Base-by-base conservation (phyloP, 2,329 filamentous ascomycete genomes). In the Aureobasidium sp. region DNA sequence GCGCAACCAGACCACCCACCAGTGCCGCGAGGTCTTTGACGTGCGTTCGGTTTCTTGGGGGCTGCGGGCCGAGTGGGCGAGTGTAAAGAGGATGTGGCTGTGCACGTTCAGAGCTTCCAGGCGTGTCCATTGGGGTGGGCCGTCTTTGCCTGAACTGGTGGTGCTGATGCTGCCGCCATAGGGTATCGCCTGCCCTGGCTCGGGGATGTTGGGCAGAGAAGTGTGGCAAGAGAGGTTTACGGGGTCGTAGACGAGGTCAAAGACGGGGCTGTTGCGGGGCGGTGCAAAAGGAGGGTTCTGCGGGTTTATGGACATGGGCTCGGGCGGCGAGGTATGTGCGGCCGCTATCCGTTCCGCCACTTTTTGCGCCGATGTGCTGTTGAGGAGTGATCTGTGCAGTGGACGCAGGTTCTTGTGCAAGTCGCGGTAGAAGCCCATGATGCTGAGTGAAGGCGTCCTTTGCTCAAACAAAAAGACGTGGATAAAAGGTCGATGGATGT, bases 401-500 rank as follows among this genome's bases (percentile, higher is more conserved):
- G 79, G 77, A 2, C 71, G 71, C 63, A 85, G 70, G 70, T 81
- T 83, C 25, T 75, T 77, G 65, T 84, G 80, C 3, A 85, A 68
- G 61, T 79, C 75, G 55, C 73, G 74, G 69, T 80, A 81, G 69
- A 81, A 80, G 12, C 71, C 69, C 2, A 74, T 67, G 8, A 78
- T 72, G 39, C 68, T 71, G 20, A 82, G 70, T 1, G 84, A 82
- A 60, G 83, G 79, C 7, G 87, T 87, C 51, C 79, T 79, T 45
- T 82, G 76, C 52, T 82, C 75, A 72, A 93, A 93, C 4, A 94
- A 77, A 64, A 94, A 87, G 1, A 87, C 83, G 71, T 89, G 92
- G 52, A 93, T 82, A 73, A 93, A 93, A 0, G 90, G 90, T 27
- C 82, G 83, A 71, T 86, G 78, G 49, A 87, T 82, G 70, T 91